Evolutionary conservation across 139 green algal genomes (phyloP), one percentile per base, ranked within the genome.

Genomic region (Tetradesmus obliquus): DNA sequence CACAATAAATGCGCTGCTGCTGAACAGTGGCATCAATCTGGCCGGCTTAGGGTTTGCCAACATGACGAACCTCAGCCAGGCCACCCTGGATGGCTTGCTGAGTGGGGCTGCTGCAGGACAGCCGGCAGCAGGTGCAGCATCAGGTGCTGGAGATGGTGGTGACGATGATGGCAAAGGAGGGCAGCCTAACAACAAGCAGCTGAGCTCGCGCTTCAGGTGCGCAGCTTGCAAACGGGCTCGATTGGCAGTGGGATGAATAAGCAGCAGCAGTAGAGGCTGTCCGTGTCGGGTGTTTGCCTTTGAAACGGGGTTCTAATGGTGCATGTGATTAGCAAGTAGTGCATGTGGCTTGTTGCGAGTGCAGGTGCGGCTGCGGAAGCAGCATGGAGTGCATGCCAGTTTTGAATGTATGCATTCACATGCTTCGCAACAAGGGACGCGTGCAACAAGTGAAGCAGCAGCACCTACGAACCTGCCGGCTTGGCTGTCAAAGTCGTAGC

Each of bases 141-240:
- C 32, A 62, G 85, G 2, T 22, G 66, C 8, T n/a, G 76, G 76
- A 12, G 84, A 19, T 10, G 84, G 8, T 12, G 85, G 53, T 45
- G 85, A 89, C 15, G 85, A 89, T 32, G 85, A 12, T 66, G 66
- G 55, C 12, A 57, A 20, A 3, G 32, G 81, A 45, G 19, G 17
- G 0, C 79, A 76, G 45, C 24, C 79, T 3, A 66, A 55, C 79
- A 92, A 89, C 66, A 88, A 89, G 62, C 89, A 88, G 62, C 82
- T 92, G 9, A 89, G 66, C 69, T 92, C 89, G 2, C 10, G 81
- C 6, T 92, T 83, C 80, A 87, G 87, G 88, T 91, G 58, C 3
- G 2, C 5, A 32, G 24, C 5, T 86, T 71, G 81, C 20, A 17
- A 60, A 84, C n/a, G 15, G 20, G 32, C 32, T 57, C 17, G 7